These are phyloP conservation scores for Cryptococcus deneoformans DNA, from an alignment of 1,284 basidiomycete genomes.

Conservation along the genomic window DNA sequence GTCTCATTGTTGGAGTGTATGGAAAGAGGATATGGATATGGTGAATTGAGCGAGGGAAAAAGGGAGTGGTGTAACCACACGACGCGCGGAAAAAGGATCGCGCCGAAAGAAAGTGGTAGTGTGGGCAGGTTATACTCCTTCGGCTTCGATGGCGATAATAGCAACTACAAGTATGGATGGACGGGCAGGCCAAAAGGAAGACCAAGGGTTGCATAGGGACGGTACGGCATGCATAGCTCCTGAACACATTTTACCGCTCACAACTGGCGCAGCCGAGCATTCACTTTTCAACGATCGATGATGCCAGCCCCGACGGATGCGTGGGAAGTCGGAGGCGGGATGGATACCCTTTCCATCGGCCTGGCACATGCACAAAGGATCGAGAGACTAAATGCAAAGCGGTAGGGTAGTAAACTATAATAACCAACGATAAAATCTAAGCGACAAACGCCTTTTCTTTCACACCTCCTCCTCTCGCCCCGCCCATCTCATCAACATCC, in stretches of 20 bases:
- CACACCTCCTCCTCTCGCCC: background rate
- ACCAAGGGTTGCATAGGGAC: too few species aligned
- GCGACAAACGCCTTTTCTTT: background rate
- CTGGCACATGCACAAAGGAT: too few species aligned
- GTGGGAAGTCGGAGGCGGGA: background rate
- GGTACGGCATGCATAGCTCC: too few species aligned
- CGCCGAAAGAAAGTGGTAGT: too few species aligned
- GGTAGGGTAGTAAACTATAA: background rate
- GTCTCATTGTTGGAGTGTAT: conserved; percentile 33
- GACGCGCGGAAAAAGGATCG: too few species aligned
- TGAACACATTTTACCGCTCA: too few species aligned
- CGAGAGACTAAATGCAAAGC: background rate
- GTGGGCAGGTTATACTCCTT: background rate
- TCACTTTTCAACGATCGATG: too few species aligned
- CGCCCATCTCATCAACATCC: background rate
- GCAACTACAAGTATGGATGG: background rate
- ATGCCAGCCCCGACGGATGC: too few species aligned
- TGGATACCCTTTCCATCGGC: conserved; percentile 35
- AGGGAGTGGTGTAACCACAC: background rate
- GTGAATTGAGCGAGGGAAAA: background rate
- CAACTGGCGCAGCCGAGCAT: too few species aligned
- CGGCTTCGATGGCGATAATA: background rate
- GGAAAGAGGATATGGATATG: background rate
- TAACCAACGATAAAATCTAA: background rate
- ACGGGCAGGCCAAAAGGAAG: too few species aligned